Evolutionary conservation across 352 stramenopile genomes (phyloP), one percentile per base, ranked within the genome.

Genomic region (Peronospora destructor): DNA sequence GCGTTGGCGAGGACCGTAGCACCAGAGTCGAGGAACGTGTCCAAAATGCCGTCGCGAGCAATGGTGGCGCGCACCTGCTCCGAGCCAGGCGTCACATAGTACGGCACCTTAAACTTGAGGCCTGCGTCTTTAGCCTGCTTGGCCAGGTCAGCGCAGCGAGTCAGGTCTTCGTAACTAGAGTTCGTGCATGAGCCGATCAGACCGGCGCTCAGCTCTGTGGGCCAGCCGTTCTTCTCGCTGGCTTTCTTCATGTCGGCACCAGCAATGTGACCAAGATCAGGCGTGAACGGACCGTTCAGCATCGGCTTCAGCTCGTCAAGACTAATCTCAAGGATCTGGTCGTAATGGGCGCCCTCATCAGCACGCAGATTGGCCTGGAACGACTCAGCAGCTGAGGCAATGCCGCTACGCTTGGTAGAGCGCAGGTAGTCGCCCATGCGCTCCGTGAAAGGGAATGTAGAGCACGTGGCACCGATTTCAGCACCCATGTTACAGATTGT

Each of bases 401-500:
- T 91, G 52, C 85, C 87, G 47, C 71, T 85, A 63, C 89, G 79
- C 58, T 87, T 76, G 32, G 89, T 97, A 42, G 86, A 85, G 64
- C 84, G 76, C 33, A 97, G 71, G 76, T 97, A 97, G 76, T 94
- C 84, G 14, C 71, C 71, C 89, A 97, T 97, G 61, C 86, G 78
- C 44, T 91, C 72, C 43, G 87, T 95, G 80, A 93, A 97, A 4
- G 87, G 87, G 81, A 97, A 97, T 21, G 86, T 97, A 36, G 89
- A 96, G 76, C 84, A 95, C 43, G 89, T 97, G 39, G 89, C 89
- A 40, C 89, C 89, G 50, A 97, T 96, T 61, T 97, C 89, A 17
- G 89, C 89, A 73, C 89, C 89, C 89, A 97, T 97, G 80, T 97
- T 97, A 86, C 84, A 95, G 66, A 97, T 97, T 63, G 89, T 97